A percentile compares a stretch with the other conserved stretches of the same genome.
phyloP scores from a whole-genome alignment of 1,139 yeast genomes.

The Blastobotrys illinoisensis region DNA sequence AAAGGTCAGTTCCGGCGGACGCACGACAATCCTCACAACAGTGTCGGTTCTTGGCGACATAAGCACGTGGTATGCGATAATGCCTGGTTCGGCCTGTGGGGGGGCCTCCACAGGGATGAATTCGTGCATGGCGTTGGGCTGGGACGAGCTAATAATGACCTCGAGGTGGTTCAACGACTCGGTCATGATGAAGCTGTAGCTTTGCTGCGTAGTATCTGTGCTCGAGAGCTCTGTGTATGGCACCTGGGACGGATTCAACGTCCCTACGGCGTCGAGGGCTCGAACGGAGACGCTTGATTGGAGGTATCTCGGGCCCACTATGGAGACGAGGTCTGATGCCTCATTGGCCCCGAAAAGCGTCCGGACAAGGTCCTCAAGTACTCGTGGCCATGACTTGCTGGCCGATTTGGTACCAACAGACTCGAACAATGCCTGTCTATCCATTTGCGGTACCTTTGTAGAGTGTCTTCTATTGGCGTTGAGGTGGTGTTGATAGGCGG shows the following conservation, averaged over 20 bases:
- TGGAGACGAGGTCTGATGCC: background rate
- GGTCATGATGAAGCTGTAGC: slow-evolving; percentile 16
- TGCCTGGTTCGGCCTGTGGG: slow-evolving; percentile 2
- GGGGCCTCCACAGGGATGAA: slow-evolving; percentile 18
- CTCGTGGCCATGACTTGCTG: background rate
- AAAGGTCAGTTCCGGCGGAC: slow-evolving; percentile 23
- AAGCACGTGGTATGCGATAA: slow-evolving; percentile 15
- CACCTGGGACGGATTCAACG: slow-evolving; percentile 1
- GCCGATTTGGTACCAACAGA: background rate
- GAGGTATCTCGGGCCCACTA: background rate
- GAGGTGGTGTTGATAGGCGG: background rate
- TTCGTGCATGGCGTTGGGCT: slow-evolving; percentile 15
- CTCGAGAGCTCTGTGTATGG: slow-evolving; percentile 1
- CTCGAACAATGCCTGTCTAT: background rate
- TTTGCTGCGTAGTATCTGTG: background rate
- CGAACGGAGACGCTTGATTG: background rate
- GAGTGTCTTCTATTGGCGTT: background rate
- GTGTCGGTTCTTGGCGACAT: slow-evolving; percentile 18
- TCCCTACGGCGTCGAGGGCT: slow-evolving; percentile 5
- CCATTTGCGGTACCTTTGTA: background rate
- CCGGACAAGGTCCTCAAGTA: background rate
- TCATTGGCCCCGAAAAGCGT: background rate
- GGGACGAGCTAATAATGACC: slow-evolving; percentile 8
- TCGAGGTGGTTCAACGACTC: slow-evolving; percentile 21
- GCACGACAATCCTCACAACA: slow-evolving; percentile 18